phyloP scores from a whole-genome alignment of 495 filamentous ascomycete species.

The Penicillium mononematosum region DNA sequence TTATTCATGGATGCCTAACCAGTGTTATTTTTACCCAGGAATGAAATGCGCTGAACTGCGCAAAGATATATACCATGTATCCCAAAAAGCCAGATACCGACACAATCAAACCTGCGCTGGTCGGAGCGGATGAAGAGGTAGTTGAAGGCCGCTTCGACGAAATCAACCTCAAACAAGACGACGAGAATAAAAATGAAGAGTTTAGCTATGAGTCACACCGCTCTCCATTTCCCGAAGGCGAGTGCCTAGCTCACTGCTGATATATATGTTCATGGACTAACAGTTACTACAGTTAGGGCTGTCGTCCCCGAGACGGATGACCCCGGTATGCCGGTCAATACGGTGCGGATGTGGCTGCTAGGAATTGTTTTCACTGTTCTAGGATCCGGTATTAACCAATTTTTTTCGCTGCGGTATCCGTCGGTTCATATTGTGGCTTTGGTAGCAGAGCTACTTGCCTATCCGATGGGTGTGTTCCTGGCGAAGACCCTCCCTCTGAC shows the following conservation, averaged over 20 bases:
- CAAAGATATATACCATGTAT: constrained; percentile 16
- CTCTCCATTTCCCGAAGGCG: constrained; percentile 40
- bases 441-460: constrained; percentile 64
- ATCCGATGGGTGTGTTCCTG: constrained; percentile 52
- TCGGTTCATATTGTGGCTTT: constrained; percentile 72
- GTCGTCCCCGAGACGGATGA: constrained; percentile 46
- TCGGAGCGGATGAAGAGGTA: constrained; percentile 23
- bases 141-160: constrained; percentile 32
- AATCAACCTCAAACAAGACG: constrained; percentile 29
- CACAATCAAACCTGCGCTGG: constrained; percentile 14
- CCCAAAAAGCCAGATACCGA: constrained; percentile 16
- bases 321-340: constrained; percentile 33
- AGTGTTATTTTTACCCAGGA: background rate
- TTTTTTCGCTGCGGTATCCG: constrained; percentile 84
- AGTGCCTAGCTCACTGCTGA: constrained; percentile 1
- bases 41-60: background rate
- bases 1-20: background rate
- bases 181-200: constrained; percentile 33
- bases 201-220: constrained; percentile 37
- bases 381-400: constrained; percentile 79
- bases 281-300: constrained; percentile 25
- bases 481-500: constrained; percentile 45
- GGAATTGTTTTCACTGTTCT: constrained; percentile 77
- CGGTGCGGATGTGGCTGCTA: constrained; percentile 81
- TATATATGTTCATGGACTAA: background rate